Evolutionary conservation across 2,329 filamentous ascomycete genomes (phyloP).

Genomic region (Dactylonectria estremocensis): DNA sequence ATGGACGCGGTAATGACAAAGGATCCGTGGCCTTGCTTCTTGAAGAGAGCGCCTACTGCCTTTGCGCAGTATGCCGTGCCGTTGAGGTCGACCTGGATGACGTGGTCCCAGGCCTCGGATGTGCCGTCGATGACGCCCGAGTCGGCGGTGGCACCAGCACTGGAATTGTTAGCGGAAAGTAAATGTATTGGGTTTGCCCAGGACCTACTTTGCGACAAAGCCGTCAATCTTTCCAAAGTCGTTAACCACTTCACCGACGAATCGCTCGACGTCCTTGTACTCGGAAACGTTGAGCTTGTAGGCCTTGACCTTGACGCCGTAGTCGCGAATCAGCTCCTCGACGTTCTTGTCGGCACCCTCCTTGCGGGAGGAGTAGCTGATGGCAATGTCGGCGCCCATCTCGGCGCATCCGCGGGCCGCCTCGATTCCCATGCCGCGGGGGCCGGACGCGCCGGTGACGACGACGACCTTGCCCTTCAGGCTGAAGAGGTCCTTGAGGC

Average conservation of each 20-base stretch:
- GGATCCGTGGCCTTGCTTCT: slow-evolving; percentile 60
- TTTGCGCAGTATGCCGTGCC: slow-evolving; percentile 63
- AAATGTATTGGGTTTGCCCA: slow-evolving; percentile 63
- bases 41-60: slow-evolving; percentile 60
- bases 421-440: slow-evolving; percentile 79
- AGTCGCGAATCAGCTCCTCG: slow-evolving; percentile 74
- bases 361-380: slow-evolving; percentile 81
- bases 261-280: slow-evolving; percentile 65
- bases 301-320: slow-evolving; percentile 77
- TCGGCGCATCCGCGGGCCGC: slow-evolving; percentile 80
- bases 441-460: slow-evolving; percentile 78
- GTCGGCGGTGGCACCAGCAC: slow-evolving; percentile 78
- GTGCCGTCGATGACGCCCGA: slow-evolving; percentile 76
- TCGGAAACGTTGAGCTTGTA: slow-evolving; percentile 73
- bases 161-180: slow-evolving; percentile 18
- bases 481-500: slow-evolving; percentile 78
- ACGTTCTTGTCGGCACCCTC: slow-evolving; percentile 78
- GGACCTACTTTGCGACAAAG: slow-evolving; percentile 81
- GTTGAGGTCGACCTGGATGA: slow-evolving; percentile 63
- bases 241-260: slow-evolving; percentile 74
- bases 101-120: slow-evolving; percentile 75
- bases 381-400: slow-evolving; percentile 78
- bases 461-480: slow-evolving; percentile 82
- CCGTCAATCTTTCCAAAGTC: slow-evolving; percentile 83
- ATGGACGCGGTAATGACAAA: slow-evolving; percentile 68